Percentiles rank a stretch among this genome's conserved stretches.
These are phyloP conservation scores for Colletotrichum sp. DNA, from an alignment of 2,329 filamentous ascomycete species.

Conservation along the genomic window DNA sequence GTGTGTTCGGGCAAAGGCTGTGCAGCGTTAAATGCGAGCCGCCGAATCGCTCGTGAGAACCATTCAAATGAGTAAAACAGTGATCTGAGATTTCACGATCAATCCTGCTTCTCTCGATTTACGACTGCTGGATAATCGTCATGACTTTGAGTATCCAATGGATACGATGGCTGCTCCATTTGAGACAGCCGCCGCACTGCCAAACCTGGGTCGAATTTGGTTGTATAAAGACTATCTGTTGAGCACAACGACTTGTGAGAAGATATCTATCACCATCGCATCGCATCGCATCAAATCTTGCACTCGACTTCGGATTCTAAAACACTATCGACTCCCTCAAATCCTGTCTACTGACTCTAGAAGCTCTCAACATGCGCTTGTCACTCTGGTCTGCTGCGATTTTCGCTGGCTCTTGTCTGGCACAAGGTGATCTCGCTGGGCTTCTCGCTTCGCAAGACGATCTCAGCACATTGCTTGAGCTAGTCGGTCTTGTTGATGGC, in stretches of 20 bases:
- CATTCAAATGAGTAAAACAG: not conserved
- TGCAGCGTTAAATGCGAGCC: not conserved
- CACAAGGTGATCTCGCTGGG: slow-evolving; percentile 23
- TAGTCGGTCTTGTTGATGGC: slow-evolving; percentile 26
- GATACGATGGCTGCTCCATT: not conserved
- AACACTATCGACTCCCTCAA: not conserved
- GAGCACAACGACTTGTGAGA: not conserved
- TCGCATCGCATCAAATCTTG: too few species aligned
- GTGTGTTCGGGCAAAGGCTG: not conserved
- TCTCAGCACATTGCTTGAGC: slow-evolving; percentile 26
- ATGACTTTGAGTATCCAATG: not conserved
- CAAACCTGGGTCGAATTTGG: not conserved
- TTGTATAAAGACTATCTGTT: not conserved
- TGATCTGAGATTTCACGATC: not conserved
- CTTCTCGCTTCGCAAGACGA: slow-evolving; percentile 27
- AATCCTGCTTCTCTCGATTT: not conserved
- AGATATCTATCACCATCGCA: not conserved
- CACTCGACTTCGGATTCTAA: not conserved
- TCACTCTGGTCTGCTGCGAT: not conserved
- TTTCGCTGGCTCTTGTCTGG: slow-evolving; percentile 4
- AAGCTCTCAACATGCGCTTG: not conserved
- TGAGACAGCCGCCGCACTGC: not conserved
- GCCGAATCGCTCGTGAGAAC: not conserved
- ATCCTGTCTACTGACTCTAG: not conserved
- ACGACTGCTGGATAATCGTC: not conserved